A percentile compares a stretch with the other conserved stretches of the same genome.
phyloP scores from a whole-genome alignment of 2,329 filamentous ascomycete genomes.

The Neophaeococcomyces mojaviensis region DNA sequence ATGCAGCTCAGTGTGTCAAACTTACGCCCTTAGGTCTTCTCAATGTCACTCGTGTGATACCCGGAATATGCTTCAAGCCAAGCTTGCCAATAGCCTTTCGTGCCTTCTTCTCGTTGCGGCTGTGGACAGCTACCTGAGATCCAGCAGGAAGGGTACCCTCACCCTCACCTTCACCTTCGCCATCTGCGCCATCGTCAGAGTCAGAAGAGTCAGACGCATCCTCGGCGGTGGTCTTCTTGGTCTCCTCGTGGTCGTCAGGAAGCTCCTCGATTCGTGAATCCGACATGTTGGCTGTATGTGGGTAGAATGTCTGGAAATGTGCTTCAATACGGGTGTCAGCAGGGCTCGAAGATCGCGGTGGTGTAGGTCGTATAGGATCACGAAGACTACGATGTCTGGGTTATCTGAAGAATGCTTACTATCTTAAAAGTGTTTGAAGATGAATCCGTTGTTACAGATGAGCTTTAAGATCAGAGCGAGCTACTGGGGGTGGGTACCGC shows the following conservation, averaged over 20 bases:
- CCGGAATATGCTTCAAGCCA: slow-evolving; percentile 88
- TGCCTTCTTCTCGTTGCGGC: slow-evolving; percentile 99
- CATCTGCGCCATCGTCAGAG: slow-evolving; percentile 44
- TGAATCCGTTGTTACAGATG: too few relatives aligned
- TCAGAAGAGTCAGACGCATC: slow-evolving; percentile 49
- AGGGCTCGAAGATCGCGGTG: neutral
- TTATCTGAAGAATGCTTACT: too few relatives aligned
- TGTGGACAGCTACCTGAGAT: slow-evolving; percentile 85
- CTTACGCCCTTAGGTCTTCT: slow-evolving; percentile 98
- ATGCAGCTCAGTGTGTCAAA: slow-evolving; percentile 25
- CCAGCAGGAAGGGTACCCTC: slow-evolving; percentile 69
- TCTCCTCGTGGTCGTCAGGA: slow-evolving; percentile 68
- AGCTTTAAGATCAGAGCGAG: too few relatives aligned
- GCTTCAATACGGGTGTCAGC: neutral
- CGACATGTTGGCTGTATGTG: slow-evolving; percentile 64
- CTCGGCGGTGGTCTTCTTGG: slow-evolving; percentile 75
- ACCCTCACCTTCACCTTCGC: slow-evolving; percentile 33
- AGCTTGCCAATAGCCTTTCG: slow-evolving; percentile 99
- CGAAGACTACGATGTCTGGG: too few relatives aligned
- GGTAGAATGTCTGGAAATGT: slow-evolving; percentile 2
- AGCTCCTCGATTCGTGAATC: slow-evolving; percentile 98
- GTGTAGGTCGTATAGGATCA: neutral
- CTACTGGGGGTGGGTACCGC: too few relatives aligned
- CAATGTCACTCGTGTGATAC: slow-evolving; percentile 96
- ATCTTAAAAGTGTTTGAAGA: too few relatives aligned